phyloP scores from a whole-genome alignment of 2,329 filamentous ascomycete species.

The Diaporthe sp. region DNA sequence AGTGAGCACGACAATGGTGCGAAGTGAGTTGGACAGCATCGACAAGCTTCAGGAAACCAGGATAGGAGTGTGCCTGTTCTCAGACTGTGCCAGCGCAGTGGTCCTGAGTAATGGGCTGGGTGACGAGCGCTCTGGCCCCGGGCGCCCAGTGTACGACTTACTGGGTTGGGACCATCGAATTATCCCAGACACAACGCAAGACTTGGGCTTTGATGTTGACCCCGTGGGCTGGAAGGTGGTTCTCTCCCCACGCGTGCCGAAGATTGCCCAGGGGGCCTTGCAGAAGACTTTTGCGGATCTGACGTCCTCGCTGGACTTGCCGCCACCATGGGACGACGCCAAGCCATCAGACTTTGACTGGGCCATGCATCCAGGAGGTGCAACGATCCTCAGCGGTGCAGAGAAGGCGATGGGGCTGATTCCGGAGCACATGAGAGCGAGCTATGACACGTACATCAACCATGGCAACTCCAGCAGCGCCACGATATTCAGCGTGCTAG shows the following conservation, averaged over 20 bases:
- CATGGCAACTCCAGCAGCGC: slow-evolving; percentile 79
- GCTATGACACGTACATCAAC: slow-evolving; percentile 77
- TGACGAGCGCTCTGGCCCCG: slow-evolving; percentile 45
- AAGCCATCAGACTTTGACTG: slow-evolving; percentile 75
- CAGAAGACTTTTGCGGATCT: slow-evolving; percentile 69
- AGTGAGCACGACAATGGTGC: slow-evolving; percentile 71
- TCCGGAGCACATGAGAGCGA: slow-evolving; percentile 77
- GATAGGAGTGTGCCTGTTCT: slow-evolving; percentile 77
- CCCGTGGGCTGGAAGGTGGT: slow-evolving; percentile 78
- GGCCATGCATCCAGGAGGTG: slow-evolving; percentile 80
- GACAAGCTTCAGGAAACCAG: slow-evolving; percentile 70
- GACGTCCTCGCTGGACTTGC: slow-evolving; percentile 55
- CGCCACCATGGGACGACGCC: slow-evolving; percentile 57
- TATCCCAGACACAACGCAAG: slow-evolving; percentile 72
- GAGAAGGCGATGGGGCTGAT: slow-evolving; percentile 70
- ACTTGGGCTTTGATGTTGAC: slow-evolving; percentile 77
- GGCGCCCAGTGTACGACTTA: slow-evolving; percentile 68
- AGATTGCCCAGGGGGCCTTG: slow-evolving; percentile 66
- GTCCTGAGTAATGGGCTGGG: slow-evolving; percentile 76
- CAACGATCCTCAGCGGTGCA: slow-evolving; percentile 75
- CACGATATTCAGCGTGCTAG: slow-evolving; percentile 77
- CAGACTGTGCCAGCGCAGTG: slow-evolving; percentile 77
- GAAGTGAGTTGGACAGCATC: slow-evolving; percentile 76
- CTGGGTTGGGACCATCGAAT: slow-evolving; percentile 76
- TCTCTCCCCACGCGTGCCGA: slow-evolving; percentile 72